Conservation (phyloP, 1,284 basidiomycete genomes). For the Mycosarcoma maydis region DNA sequence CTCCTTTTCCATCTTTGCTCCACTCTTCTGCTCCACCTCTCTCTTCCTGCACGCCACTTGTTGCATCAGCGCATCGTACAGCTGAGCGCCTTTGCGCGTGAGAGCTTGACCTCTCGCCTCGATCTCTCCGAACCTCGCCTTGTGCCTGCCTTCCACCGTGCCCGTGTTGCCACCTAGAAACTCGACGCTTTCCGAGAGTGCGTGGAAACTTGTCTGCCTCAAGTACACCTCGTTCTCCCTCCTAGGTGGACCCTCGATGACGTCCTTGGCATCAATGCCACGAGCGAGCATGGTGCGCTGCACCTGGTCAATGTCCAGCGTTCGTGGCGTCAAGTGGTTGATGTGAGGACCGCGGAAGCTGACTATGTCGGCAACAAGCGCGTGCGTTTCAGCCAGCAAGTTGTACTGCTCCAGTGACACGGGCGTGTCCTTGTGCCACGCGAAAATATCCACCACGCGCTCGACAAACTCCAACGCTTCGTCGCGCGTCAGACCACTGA, state of each 20-base stretch:
- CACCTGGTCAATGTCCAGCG: constrained; percentile 69
- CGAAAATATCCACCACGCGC: constrained; percentile 67
- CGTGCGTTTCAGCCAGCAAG: constrained; percentile 63
- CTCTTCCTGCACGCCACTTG: constrained; percentile 64
- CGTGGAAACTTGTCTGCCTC: constrained; percentile 69
- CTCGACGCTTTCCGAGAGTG: constrained; percentile 67
- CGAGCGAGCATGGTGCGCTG: constrained; percentile 66
- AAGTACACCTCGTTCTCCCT: constrained; percentile 67
- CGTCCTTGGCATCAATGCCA: constrained; percentile 68
- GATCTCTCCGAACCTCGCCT: constrained; percentile 70
- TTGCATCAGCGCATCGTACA: constrained; percentile 35
- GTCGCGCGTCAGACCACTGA: background rate
- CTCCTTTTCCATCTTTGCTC: constrained; percentile 30
- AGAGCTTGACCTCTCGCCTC: constrained; percentile 68
- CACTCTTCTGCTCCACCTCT: constrained; percentile 28
- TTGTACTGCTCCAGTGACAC: constrained; percentile 65
- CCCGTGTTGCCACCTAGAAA: constrained; percentile 52
- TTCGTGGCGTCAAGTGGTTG: constrained; percentile 69
- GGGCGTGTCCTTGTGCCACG: constrained; percentile 68
- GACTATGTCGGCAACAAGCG: constrained; percentile 68
- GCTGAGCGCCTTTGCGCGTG: constrained; percentile 64
- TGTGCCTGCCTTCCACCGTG: constrained; percentile 61
- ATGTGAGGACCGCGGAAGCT: constrained; percentile 69
- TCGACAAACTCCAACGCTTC: constrained; percentile 62
- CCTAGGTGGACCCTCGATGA: constrained; percentile 68